Conservation (phyloP, 1,284 basidiomycete species). For the Calocybe gambosa region DNA sequence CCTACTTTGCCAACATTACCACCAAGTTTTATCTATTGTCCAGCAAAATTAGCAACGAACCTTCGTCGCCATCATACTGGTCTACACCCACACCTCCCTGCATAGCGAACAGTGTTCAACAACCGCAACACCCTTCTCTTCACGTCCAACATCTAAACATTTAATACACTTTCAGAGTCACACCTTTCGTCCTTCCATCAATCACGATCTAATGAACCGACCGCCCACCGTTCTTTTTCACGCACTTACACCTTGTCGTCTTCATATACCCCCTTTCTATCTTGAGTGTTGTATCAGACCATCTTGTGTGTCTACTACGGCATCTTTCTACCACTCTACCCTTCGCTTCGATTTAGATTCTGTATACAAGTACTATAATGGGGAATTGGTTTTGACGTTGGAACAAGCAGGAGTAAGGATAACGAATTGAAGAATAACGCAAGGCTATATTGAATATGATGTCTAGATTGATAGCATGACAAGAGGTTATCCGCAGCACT, state of each 20-base stretch:
- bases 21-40: slow-evolving; percentile 16
- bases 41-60: not conserved
- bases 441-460: not conserved
- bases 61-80: too few species aligned
- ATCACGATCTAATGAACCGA: slow-evolving; percentile 23
- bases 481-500: slow-evolving; percentile 9
- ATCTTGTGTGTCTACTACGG: slow-evolving; percentile 1
- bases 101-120: slow-evolving; percentile 8
- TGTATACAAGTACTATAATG: slow-evolving; percentile 14
- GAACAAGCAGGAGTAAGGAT: slow-evolving; percentile 1
- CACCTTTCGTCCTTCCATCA: slow-evolving; percentile 11
- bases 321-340: slow-evolving; percentile 6
- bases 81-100: slow-evolving; percentile 17
- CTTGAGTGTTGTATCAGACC: slow-evolving; percentile 10
- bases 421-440: too few species aligned
- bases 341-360: slow-evolving; percentile 11
- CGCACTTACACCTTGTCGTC: not conserved
- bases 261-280: not conserved
- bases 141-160: slow-evolving; percentile 12
- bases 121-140: not conserved
- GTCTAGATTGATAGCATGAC: not conserved
- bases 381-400: slow-evolving; percentile 10
- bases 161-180: not conserved
- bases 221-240: slow-evolving; percentile 18
- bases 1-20: slow-evolving; percentile 9